phyloP scores from a whole-genome alignment of 805 yeast genomes.

The Candida incommunis region DNA sequence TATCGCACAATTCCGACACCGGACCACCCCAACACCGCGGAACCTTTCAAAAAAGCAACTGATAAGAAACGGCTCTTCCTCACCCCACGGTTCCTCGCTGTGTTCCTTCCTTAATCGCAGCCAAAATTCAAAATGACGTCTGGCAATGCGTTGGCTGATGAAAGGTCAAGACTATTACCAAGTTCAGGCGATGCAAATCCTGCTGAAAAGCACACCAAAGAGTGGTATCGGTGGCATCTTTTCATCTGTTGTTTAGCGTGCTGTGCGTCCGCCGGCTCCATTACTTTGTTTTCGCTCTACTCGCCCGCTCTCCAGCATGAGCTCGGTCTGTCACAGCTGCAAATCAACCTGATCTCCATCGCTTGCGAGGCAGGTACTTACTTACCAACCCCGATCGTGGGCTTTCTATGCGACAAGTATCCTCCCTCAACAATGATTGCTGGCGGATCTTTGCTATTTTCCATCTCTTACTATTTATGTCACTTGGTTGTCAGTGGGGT shows the following conservation, averaged over 20 bases:
- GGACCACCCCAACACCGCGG: too few relatives aligned
- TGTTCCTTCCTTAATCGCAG: too few relatives aligned
- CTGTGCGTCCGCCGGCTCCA: constrained; percentile 67
- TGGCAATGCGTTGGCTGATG: too few relatives aligned
- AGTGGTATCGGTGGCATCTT: not conserved
- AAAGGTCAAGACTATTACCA: not conserved
- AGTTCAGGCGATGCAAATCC: not conserved
- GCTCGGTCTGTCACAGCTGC: constrained; percentile 50
- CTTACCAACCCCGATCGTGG: constrained; percentile 66
- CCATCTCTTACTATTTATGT: constrained; percentile 53
- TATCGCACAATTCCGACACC: too few relatives aligned
- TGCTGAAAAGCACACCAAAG: not conserved
- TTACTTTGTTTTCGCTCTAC: constrained; percentile 68
- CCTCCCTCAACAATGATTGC: constrained; percentile 65
- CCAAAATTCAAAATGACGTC: too few relatives aligned
- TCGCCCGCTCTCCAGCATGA: constrained; percentile 49
- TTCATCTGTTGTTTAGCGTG: constrained; percentile 5
- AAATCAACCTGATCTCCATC: constrained; percentile 61
- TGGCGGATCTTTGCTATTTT: constrained; percentile 43
- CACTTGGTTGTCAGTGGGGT: constrained; percentile 21
- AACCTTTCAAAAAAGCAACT: too few relatives aligned
- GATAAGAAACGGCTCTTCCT: too few relatives aligned
- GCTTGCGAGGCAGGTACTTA: constrained; percentile 71
- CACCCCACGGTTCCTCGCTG: too few relatives aligned
- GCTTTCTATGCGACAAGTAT: constrained; percentile 71